Conservation (phyloP, 768 basidiomycete genomes). For the Calocybe cyanea region DNA sequence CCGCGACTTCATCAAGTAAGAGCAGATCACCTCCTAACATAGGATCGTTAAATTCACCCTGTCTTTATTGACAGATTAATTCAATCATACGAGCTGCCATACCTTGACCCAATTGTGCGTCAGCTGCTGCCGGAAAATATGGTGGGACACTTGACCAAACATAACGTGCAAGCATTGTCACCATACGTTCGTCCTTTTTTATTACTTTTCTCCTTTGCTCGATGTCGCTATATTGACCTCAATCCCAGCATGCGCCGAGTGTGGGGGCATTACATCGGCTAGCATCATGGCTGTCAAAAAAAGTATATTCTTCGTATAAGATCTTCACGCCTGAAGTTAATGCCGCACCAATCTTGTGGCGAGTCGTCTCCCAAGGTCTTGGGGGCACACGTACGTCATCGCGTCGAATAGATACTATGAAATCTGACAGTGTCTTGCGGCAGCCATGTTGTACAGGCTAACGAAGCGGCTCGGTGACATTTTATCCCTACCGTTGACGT, state of each 20-base stretch:
- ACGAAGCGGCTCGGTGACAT: slow-evolving; percentile 56
- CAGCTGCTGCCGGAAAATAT: slow-evolving; percentile 59
- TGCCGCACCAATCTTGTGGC: slow-evolving; percentile 74
- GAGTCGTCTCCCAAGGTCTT: slow-evolving; percentile 54
- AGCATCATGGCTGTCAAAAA: slow-evolving; percentile 58
- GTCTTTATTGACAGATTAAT: slow-evolving; percentile 50
- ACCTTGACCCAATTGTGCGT: slow-evolving; percentile 58
- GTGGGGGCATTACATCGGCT: slow-evolving; percentile 54
- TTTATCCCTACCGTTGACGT: slow-evolving; percentile 55
- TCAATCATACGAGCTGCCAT: slow-evolving; percentile 74
- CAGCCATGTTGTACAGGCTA: slow-evolving; percentile 64
- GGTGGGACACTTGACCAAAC: slow-evolving; percentile 68
- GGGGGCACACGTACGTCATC: slow-evolving; percentile 69
- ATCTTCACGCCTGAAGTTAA: slow-evolving; percentile 73
- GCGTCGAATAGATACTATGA: slow-evolving; percentile 14
- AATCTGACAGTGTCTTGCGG: background rate
- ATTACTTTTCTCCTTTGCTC: background rate
- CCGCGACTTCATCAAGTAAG: slow-evolving; percentile 71
- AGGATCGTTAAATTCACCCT: too few relatives aligned
- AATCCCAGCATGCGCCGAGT: slow-evolving; percentile 59
- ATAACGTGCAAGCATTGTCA: slow-evolving; percentile 61
- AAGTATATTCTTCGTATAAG: slow-evolving; percentile 48
- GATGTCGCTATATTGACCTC: background rate
- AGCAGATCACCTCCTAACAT: slow-evolving; percentile 6
- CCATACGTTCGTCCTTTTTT: slow-evolving; percentile 52